Percentiles rank a stretch among this genome's conserved stretches.
Evolutionary conservation across 1,284 basidiomycete genomes (phyloP).

Genomic region (Apiotrichum gamsii): DNA sequence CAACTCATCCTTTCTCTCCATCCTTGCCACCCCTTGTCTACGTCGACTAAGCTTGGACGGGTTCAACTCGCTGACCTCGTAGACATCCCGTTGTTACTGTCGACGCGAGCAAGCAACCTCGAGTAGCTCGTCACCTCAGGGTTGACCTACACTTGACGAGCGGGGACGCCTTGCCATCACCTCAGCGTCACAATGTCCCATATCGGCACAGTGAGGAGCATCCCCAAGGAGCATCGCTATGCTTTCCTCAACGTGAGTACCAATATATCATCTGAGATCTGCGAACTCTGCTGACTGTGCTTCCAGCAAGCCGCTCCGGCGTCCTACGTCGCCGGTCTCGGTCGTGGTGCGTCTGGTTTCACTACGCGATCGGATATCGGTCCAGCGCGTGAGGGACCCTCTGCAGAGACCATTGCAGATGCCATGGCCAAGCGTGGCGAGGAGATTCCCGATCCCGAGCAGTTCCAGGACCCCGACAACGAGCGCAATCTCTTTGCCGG

Average conservation of each 20-base stretch:
- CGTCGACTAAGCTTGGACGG: no score
- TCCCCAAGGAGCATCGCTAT: slow-evolving; percentile 44
- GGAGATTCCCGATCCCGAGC: slow-evolving; percentile 78
- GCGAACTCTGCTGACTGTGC: slow-evolving; percentile 9
- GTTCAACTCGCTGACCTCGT: no score
- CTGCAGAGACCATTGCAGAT: slow-evolving; percentile 78
- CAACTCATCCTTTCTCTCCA: no score
- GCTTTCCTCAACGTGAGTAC: slow-evolving; percentile 37
- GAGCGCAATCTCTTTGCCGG: slow-evolving; percentile 94
- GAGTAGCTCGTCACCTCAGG: no score
- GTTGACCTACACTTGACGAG: no score
- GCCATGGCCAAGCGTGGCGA: slow-evolving; percentile 77
- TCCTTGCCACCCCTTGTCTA: no score
- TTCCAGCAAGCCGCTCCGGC: slow-evolving; percentile 66
- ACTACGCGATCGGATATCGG: slow-evolving; percentile 98
- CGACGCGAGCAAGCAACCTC: no score
- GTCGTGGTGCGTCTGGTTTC: slow-evolving; percentile 94
- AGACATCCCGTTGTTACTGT: no score
- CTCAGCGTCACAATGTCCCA: slow-evolving; percentile 29
- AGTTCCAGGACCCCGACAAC: slow-evolving; percentile 92
- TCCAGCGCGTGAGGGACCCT: slow-evolving; percentile 88
- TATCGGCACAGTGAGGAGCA: slow-evolving; percentile 41
- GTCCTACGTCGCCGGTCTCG: slow-evolving; percentile 91
- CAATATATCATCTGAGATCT: no score
- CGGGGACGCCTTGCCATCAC: background rate